Evolutionary conservation across 306 rosid species (phyloP), one percentile per base, ranked within the genome.

Genomic region (Trifolium pratense): DNA sequence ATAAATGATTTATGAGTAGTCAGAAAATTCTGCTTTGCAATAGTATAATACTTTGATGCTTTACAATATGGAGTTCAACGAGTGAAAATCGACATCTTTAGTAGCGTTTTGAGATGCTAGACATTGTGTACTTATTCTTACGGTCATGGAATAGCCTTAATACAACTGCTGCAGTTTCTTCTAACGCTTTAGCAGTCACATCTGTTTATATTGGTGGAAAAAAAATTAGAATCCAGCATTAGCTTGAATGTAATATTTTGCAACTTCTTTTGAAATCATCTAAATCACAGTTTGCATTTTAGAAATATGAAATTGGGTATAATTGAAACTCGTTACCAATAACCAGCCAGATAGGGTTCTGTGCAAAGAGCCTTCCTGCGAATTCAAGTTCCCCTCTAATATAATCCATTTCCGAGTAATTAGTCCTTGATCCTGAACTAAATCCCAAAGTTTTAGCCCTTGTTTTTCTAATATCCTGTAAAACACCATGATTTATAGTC

Each of bases 101-200:
- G 71, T 91, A 94, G 39, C 84, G 89, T 82, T 94, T 94, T 3
- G 93, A 88, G 80, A 94, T 94, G 74, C 80, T 81, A 20, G 97
- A 94, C 94, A 94, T 94, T 7, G 90, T 81, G 85, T 89, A 89
- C 81, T 53, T 81, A 14, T 86, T 80, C 84, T 86, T 89, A 71
- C 92, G 61, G 69, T 91, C 98, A 58, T 94, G 94, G 82, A 80
- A 91, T 71, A 94, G 88, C 85, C 92, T 86, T 88, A 94, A 80
- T 31, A 91, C 64, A 84, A 91, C 83, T 8, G 98, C 92, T 32
- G 97, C 96, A 76, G 97, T 91, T 86, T 94, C 97, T 87, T 91
- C 96, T 71, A 91, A 79, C 42, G 97, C 98, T 80, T 94, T 94
- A 40, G 87, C 96, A 74, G 96, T 88, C 80, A 94, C 97, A 80